Evolutionary conservation across 257 asterid genomes (phyloP), one percentile per base, ranked within the genome.

Genomic region (Lantana camara): DNA sequence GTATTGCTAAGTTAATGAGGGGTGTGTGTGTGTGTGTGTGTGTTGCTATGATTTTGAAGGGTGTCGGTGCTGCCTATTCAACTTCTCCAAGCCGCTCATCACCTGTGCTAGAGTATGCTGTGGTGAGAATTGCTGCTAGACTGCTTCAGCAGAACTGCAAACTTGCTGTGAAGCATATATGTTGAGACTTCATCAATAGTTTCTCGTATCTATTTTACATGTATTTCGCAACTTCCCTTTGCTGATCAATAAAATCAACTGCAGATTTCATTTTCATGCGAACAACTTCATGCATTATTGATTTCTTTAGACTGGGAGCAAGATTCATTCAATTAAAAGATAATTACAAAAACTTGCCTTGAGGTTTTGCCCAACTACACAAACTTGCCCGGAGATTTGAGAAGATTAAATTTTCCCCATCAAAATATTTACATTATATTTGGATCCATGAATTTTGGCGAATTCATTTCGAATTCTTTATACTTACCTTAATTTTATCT

Each of bases 41-140:
- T 11, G 7, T 51, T 67, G 64, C 5, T 27, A 27, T 27, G 44
- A n/a, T 66, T 42, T n/a, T 48, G 73, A 70, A 80, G 85, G 74
- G 29, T 80, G 85, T 24, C 72, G 70, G 2, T 77, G 82, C 80
- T 80, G 85, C 78, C 4, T 47, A 5, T 74, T 67, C n/a, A 16
- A 67, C 45, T 66, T 23, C 68, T 23, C 71, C 29, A 67, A 73
- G 72, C 66, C 55, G 9, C 55, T 57, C 16, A 67, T 80, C 67
- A 32, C 61, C 27, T 80, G 82, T 27, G 69, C 32, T 1, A 53
- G n/a, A 40, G 63, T 20, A 9, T 73, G 82, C 66, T 79, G 81
- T 29, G 77, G 74, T 13, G 15, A 35, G 9, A 47, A 64, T 5
- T 71, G 84, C 73, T 76, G 82, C 77, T 75, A 66, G 64, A 49